These are phyloP conservation scores for Scedosporium boydii DNA, from an alignment of 2,329 filamentous ascomycete genomes.

Conservation along the genomic window DNA sequence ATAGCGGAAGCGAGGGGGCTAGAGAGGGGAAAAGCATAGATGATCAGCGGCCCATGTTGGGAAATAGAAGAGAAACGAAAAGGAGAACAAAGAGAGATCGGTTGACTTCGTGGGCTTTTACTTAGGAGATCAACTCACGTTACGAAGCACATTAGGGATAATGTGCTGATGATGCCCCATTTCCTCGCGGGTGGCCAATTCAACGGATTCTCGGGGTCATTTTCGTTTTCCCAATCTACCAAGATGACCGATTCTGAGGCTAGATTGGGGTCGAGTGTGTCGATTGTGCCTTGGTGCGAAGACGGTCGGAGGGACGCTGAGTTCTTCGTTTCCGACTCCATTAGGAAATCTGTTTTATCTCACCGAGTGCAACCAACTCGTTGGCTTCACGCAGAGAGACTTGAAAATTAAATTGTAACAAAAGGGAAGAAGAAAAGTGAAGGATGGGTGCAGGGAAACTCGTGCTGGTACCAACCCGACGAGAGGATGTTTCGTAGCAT, in stretches of 20 bases:
- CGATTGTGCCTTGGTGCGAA: not conserved
- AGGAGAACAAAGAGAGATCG: no score
- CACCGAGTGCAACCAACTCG: not conserved
- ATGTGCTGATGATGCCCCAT: constrained; percentile 1
- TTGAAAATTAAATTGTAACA: no score
- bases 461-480: no score
- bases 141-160: constrained; percentile 2
- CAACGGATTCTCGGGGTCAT: constrained; percentile 5
- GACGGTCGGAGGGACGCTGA: not conserved
- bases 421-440: no score
- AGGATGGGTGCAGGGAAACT: no score
- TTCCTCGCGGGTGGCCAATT: constrained; percentile 5
- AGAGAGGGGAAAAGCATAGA: not conserved
- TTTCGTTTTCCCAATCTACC: not conserved
- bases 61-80: no score
- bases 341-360: not conserved
- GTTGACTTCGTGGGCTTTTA: not conserved
- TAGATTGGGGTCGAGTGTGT: not conserved
- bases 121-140: not conserved
- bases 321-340: not conserved
- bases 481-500: no score
- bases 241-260: not conserved
- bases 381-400: not conserved
- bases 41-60: not conserved
- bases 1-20: constrained; percentile 3